Percentiles rank a stretch among this genome's conserved stretches.
phyloP scores from a whole-genome alignment of 2,329 filamentous ascomycete species.

The Fusarium aywerte region DNA sequence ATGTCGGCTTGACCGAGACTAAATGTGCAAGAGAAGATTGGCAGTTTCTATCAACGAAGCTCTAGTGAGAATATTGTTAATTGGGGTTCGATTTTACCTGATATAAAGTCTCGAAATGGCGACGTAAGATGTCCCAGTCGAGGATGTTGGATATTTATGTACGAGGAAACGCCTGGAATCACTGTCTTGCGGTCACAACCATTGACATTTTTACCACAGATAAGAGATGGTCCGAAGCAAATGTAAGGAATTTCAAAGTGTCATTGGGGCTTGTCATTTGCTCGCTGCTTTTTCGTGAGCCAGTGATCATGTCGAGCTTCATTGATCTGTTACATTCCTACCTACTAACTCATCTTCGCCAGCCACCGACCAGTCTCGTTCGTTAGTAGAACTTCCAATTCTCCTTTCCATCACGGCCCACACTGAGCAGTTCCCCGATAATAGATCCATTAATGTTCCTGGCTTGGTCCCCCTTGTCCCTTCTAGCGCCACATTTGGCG shows the following conservation, averaged over 20 bases:
- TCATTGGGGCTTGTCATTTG: neutral
- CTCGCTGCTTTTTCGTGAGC: neutral
- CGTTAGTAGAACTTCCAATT: neutral
- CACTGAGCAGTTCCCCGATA: neutral
- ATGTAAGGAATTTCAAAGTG: rapidly evolving
- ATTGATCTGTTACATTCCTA: rapidly evolving
- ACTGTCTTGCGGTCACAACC: too few species aligned
- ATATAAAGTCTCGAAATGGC: too few species aligned
- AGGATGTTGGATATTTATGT: neutral
- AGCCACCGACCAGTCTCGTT: rapidly evolving
- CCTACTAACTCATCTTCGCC: neutral
- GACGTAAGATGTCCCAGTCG: too few species aligned
- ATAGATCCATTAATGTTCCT: neutral
- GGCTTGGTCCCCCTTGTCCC: neutral
- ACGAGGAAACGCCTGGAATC: too few species aligned
- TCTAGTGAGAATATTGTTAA: too few species aligned
- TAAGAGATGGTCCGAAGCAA: neutral
- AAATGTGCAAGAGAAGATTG: too few species aligned
- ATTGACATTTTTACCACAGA: neutral
- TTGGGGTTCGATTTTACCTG: too few species aligned
- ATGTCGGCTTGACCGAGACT: neutral
- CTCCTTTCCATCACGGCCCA: neutral
- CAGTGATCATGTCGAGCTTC: neutral
- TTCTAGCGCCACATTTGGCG: neutral
- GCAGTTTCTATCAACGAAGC: too few species aligned